Base-by-base conservation (phyloP, 768 basidiomycete genomes). In the Coprinopsis sp. region DNA sequence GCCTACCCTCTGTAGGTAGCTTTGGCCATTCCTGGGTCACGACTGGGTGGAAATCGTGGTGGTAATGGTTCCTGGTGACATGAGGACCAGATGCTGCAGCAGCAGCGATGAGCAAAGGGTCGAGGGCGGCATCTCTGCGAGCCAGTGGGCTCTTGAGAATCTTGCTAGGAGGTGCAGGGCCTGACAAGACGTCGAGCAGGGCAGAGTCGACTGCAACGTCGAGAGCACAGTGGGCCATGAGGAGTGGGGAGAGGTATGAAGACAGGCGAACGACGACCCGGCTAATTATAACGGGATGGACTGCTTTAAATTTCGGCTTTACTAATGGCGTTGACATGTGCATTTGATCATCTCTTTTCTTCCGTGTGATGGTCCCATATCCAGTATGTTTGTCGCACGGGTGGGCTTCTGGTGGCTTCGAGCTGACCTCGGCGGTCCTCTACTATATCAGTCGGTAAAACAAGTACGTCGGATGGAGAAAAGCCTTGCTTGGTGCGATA, bases 61-160 rank as follows among this genome's bases (percentile, higher is more conserved):
- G 77, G 58, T 87, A 89, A 62, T 94, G 91, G 56, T 92, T 89
- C 36, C 88, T 76, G 30, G 91, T 92, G 46, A 87, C 74, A 51
- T 88, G 78, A 8, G 87, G 84, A 3, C 82, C 83, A 1, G 86
- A 82, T 0, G 86, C 82, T 8, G 77, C 74, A 5, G 82, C 87
- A 0, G 85, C 84, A 23, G 87, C 88, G 45, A 92, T 76, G 44
- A 92, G 69, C 5, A 92, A 69, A 16, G 89, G 84, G 58, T 92
- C 89, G 31, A 92, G 74, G 0, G 79, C 77, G 5, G 85, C 81
- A 61, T 91, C 87, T 33, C 84, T 73, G 36, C 82, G 71, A 30
- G 75, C 68, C 54, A 83, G 74, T 23, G 59, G 54, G 18, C 68
- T 54, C 70, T 73, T 48, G 69, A 49, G 14, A 5, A 31, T 6